Evolutionary conservation across 108 stramenopile species (phyloP).

Genomic region (Schizochytrium sp.): DNA sequence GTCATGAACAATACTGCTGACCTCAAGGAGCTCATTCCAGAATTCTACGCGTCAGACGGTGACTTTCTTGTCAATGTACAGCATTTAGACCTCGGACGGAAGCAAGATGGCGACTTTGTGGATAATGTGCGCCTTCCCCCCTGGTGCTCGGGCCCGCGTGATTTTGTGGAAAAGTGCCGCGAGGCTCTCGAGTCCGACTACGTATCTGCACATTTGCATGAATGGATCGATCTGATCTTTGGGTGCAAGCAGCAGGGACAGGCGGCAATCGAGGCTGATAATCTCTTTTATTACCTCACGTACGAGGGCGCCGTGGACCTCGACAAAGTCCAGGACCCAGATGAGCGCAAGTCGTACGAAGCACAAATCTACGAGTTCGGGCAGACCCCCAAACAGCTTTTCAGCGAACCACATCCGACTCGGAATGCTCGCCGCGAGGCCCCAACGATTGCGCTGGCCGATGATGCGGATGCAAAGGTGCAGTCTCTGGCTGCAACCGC

Average conservation of each 20-base stretch:
- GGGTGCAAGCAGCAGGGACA: slow-evolving; percentile 77
- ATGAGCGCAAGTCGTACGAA: slow-evolving; percentile 60
- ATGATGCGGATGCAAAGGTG: too few relatives aligned
- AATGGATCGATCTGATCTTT: slow-evolving; percentile 97
- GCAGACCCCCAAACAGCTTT: slow-evolving; percentile 30
- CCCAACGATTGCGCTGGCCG: too few relatives aligned
- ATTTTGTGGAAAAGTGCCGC: slow-evolving; percentile 74
- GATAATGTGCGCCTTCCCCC: slow-evolving; percentile 77
- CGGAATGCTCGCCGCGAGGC: neutral
- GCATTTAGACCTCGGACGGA: slow-evolving; percentile 78
- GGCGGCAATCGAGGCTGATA: slow-evolving; percentile 51
- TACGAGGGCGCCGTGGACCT: slow-evolving; percentile 45
- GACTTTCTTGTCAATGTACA: slow-evolving; percentile 82
- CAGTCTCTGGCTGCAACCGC: too few relatives aligned
- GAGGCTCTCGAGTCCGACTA: slow-evolving; percentile 84
- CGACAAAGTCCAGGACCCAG: slow-evolving; percentile 6
- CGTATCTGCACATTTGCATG: slow-evolving; percentile 67
- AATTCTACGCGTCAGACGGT: slow-evolving; percentile 74
- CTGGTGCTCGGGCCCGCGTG: slow-evolving; percentile 70
- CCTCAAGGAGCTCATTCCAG: slow-evolving; percentile 92
- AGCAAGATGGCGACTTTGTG: slow-evolving; percentile 72
- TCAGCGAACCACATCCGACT: slow-evolving; percentile 30
- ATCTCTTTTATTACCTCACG: slow-evolving; percentile 31
- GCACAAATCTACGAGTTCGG: slow-evolving; percentile 34
- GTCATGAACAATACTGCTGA: slow-evolving; percentile 81